Evolutionary conservation across 129 eudicot species (phyloP).

Genomic region (Artemisia tridentata): DNA sequence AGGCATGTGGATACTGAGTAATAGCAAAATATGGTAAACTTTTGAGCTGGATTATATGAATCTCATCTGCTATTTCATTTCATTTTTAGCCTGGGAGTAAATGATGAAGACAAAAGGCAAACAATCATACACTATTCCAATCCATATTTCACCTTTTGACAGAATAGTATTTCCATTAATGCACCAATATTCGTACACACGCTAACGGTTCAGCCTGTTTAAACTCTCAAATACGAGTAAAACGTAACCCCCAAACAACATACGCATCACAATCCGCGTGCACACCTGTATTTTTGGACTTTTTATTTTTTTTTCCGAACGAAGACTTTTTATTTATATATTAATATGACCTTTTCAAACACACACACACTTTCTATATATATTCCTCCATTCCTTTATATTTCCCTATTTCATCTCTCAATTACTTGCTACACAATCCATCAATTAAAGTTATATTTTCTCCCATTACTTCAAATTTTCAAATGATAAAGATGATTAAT

Average conservation of each 20-base stretch:
- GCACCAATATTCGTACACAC: not conserved
- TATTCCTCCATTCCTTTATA: not conserved
- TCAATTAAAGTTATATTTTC: not conserved
- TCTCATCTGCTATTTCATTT: too few species aligned
- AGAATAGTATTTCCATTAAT: not conserved
- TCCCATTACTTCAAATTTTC: not conserved
- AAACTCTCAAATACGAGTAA: not conserved
- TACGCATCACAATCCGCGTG: constrained; percentile 21
- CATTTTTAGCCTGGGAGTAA: too few species aligned
- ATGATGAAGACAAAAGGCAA: too few species aligned
- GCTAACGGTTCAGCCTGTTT: not conserved
- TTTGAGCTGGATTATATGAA: too few species aligned
- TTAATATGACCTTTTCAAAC: constrained; percentile 20
- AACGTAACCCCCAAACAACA: constrained; percentile 37
- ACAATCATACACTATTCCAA: too few species aligned
- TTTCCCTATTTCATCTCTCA: not conserved
- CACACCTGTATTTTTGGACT: constrained; percentile 27
- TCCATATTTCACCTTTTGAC: too few species aligned
- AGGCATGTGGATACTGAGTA: too few species aligned
- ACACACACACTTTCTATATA: constrained; percentile 11
- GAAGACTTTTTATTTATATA: constrained; percentile 11
- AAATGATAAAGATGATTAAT: constrained; percentile 16
- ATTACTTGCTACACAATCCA: constrained; percentile 17
- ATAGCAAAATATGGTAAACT: too few species aligned
- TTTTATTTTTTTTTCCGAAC: not conserved